A percentile compares a stretch with the other conserved stretches of the same genome.
These are phyloP conservation scores for Meyerozyma elateridarum DNA, from an alignment of 1,139 yeast species.

Conservation along the genomic window DNA sequence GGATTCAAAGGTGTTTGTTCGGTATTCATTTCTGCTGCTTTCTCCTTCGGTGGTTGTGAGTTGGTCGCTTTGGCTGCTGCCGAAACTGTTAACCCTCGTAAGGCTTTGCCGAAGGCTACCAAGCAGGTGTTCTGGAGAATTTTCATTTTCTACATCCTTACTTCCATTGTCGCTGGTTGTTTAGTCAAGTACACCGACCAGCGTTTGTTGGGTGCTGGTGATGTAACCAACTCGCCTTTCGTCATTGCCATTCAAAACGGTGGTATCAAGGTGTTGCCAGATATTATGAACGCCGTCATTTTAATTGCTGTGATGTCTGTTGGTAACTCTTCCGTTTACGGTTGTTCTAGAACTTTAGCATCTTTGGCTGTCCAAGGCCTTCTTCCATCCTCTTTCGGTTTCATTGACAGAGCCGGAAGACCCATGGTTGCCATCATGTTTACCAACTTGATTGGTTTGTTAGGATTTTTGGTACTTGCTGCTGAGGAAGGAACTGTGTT, in stretches of 20 bases:
- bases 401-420: slow-evolving; percentile 53
- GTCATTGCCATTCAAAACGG: slow-evolving; percentile 38
- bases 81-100: slow-evolving; percentile 69
- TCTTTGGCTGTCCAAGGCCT: slow-evolving; percentile 50
- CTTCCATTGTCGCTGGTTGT: slow-evolving; percentile 44
- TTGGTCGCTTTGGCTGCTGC: slow-evolving; percentile 82
- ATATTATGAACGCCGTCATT: slow-evolving; percentile 52
- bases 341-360: slow-evolving; percentile 51
- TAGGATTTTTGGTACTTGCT: slow-evolving; percentile 57
- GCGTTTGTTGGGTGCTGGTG: slow-evolving; percentile 21
- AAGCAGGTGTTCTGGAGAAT: slow-evolving; percentile 75
- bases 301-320: slow-evolving; percentile 49
- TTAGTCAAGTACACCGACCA: slow-evolving; percentile 39
- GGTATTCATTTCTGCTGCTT: slow-evolving; percentile 84
- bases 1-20: slow-evolving; percentile 77
- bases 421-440: slow-evolving; percentile 50
- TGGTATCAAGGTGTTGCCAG: slow-evolving; percentile 29
- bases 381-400: slow-evolving; percentile 42
- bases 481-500: slow-evolving; percentile 47
- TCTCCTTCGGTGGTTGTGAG: slow-evolving; percentile 82
- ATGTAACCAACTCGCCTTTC: slow-evolving; percentile 35
- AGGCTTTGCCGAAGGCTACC: slow-evolving; percentile 67
- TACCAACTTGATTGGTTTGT: slow-evolving; percentile 50
- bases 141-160: slow-evolving; percentile 49
- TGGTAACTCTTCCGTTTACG: slow-evolving; percentile 53